Evolutionary conservation across 2,329 filamentous ascomycete genomes (phyloP).

Genomic region (Fusarium sp.): DNA sequence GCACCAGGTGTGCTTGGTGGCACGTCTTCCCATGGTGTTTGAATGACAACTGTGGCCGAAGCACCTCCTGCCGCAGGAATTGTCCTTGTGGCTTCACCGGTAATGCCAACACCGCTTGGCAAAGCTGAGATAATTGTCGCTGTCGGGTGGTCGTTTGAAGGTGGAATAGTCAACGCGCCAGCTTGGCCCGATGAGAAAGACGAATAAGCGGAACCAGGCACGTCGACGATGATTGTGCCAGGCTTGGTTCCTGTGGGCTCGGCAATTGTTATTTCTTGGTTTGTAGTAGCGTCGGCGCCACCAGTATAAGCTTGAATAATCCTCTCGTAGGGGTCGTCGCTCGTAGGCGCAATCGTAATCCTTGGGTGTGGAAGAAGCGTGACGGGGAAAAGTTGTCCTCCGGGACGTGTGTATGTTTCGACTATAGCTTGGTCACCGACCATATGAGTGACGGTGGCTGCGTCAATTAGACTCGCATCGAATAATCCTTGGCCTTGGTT

Average conservation of each 20-base stretch:
- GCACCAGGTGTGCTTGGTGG: conserved; percentile 21
- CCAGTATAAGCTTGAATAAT: conserved; percentile 35
- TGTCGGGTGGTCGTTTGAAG: conserved; percentile 27
- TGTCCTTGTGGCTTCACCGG: conserved; percentile 22
- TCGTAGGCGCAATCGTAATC: conserved; percentile 29
- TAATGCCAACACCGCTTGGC: conserved; percentile 20
- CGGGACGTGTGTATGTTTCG: conserved; percentile 18
- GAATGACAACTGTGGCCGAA: conserved; percentile 34
- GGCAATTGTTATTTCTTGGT: conserved; percentile 33
- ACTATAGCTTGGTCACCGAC: background rate
- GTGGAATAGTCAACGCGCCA: conserved; percentile 30
- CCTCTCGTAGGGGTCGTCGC: conserved; percentile 31
- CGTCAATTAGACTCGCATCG: conserved; percentile 20
- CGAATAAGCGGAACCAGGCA: conserved; percentile 31
- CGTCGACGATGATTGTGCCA: conserved; percentile 30
- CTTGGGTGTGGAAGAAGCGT: conserved; percentile 29
- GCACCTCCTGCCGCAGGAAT: conserved; percentile 25
- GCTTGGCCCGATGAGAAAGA: conserved; percentile 28
- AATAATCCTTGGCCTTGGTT: conserved; percentile 20
- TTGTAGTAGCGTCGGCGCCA: conserved; percentile 22
- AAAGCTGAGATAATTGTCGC: conserved; percentile 30
- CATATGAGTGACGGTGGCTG: conserved; percentile 11
- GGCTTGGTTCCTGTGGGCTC: conserved; percentile 29
- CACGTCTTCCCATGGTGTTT: conserved; percentile 34
- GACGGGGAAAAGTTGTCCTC: conserved; percentile 21